phyloP scores from a whole-genome alignment of 2,329 filamentous ascomycete species.

The Nemania abortiva region DNA sequence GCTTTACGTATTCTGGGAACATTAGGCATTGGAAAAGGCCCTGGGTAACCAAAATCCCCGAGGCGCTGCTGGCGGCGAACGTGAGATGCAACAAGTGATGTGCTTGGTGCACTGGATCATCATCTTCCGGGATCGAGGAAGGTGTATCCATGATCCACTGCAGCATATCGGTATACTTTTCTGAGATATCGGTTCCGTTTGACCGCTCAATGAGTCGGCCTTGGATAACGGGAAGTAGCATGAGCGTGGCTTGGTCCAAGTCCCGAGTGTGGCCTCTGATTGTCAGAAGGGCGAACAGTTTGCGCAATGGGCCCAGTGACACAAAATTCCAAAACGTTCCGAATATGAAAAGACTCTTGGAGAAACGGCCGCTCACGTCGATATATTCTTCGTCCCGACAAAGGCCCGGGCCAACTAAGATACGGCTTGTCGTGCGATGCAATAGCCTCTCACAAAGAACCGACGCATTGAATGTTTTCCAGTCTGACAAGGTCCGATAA shows the following conservation, averaged over 20 bases:
- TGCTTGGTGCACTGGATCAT: neutral
- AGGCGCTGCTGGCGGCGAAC: slow-evolving; percentile 1
- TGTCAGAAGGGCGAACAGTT: neutral
- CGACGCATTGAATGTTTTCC: neutral
- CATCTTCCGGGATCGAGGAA: neutral
- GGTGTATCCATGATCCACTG: slow-evolving; percentile 1
- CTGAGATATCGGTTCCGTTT: neutral
- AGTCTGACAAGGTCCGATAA: neutral
- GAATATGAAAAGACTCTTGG: slow-evolving; percentile 2
- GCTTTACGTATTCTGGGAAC: neutral
- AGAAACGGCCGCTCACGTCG: neutral
- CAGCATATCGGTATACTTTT: slow-evolving; percentile 2
- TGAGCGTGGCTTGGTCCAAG: neutral
- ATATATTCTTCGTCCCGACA: neutral
- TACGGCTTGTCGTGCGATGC: slow-evolving; percentile 1
- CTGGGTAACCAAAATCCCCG: neutral
- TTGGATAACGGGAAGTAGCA: neutral
- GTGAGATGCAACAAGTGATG: neutral
- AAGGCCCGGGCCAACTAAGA: neutral
- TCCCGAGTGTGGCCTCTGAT: neutral
- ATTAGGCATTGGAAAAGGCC: neutral
- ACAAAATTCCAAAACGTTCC: neutral
- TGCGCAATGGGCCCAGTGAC: neutral
- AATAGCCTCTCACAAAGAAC: neutral
- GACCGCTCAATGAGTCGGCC: neutral